phyloP scores from a whole-genome alignment of 768 basidiomycete species.

The Kwoniella mangroviensis region DNA sequence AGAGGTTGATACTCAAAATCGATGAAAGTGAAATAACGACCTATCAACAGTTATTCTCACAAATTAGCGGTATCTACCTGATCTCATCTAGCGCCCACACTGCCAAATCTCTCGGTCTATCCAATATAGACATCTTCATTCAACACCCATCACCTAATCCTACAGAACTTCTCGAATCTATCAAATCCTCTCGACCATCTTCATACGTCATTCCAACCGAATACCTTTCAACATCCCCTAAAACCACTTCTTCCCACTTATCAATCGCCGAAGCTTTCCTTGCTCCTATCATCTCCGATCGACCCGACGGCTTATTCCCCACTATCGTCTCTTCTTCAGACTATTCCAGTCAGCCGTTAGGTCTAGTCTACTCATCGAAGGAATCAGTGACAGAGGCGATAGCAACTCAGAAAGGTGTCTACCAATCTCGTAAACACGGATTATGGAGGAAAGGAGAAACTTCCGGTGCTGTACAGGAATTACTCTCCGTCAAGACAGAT shows the following conservation, averaged over 20 bases:
- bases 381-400: conserved; percentile 87
- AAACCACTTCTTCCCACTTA: conserved; percentile 66
- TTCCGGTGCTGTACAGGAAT: conserved; percentile 87
- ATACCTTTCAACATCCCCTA: conserved; percentile 68
- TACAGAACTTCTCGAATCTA: conserved; percentile 68
- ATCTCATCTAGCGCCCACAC: conserved; percentile 52
- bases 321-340: conserved; percentile 78
- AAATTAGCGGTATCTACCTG: conserved; percentile 71
- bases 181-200: conserved; percentile 63
- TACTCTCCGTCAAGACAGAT: conserved; percentile 79
- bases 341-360: conserved; percentile 62
- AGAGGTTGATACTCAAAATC: conserved; percentile 75
- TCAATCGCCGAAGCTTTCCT: conserved; percentile 85
- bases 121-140: conserved; percentile 55
- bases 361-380: conserved; percentile 91
- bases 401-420: conserved; percentile 84
- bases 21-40: conserved; percentile 69
- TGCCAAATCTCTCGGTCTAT: conserved; percentile 55
- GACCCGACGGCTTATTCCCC: conserved; percentile 88
- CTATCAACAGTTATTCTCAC: conserved; percentile 79
- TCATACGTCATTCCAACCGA: conserved; percentile 71
- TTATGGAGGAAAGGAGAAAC: conserved; percentile 97
- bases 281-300: conserved; percentile 78
- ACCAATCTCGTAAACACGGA: conserved; percentile 94
- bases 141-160: conserved; percentile 65